Percentiles rank a stretch among this genome's conserved stretches.
Evolutionary conservation across 2,329 filamentous ascomycete genomes (phyloP).

Genomic region (Fusarium sulawesiense): DNA sequence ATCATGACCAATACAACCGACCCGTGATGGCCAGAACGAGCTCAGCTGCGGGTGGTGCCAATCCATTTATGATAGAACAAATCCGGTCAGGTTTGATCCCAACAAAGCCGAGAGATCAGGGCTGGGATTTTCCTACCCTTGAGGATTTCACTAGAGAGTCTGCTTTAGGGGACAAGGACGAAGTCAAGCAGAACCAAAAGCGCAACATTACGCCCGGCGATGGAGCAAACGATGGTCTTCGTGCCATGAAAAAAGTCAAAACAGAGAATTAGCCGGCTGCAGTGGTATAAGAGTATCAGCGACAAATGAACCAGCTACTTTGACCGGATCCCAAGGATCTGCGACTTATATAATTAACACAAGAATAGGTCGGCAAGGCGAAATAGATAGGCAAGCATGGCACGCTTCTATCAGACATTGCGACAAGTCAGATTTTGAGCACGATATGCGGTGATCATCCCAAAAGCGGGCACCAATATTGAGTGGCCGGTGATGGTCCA

Average conservation of each 20-base stretch:
- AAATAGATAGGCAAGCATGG: neutral
- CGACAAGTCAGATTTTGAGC: neutral
- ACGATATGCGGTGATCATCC: neutral
- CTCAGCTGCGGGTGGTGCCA: slow-evolving; percentile 4
- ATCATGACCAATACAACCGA: slow-evolving; percentile 43
- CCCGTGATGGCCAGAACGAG: slow-evolving; percentile 29
- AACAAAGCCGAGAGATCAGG: neutral
- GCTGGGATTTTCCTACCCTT: slow-evolving; percentile 41
- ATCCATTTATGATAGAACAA: slow-evolving; percentile 43
- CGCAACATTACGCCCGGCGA: neutral
- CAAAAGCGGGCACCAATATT: neutral
- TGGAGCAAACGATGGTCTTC: neutral
- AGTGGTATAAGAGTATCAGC: neutral
- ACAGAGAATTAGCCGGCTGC: slow-evolving; percentile 1
- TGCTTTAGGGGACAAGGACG: slow-evolving; percentile 3
- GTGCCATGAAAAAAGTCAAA: slow-evolving; percentile 30
- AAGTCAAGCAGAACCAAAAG: neutral
- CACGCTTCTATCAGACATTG: neutral
- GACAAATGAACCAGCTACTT: neutral
- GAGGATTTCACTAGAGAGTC: slow-evolving; percentile 43
- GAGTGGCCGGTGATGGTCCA: neutral
- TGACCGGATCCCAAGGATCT: slow-evolving; percentile 26
- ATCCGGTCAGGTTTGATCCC: slow-evolving; percentile 45
- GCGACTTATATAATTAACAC: neutral
- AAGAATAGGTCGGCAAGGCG: neutral